Conservation (phyloP, 305 asterid species). For the Fraxinus latifolia region DNA sequence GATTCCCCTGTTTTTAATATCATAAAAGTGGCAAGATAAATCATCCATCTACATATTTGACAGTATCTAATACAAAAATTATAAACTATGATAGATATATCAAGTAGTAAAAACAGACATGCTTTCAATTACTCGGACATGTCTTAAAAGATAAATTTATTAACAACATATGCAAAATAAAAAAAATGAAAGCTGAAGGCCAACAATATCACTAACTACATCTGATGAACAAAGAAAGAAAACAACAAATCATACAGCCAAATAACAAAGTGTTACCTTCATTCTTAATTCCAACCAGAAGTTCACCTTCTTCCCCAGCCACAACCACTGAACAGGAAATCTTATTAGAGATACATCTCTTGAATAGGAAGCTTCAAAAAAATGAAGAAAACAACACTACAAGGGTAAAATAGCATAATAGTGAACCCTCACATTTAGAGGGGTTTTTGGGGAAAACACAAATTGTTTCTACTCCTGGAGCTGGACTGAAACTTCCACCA, state of each 20-base stretch:
- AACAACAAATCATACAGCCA: conserved; percentile 5
- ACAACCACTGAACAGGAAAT: conserved; percentile 49
- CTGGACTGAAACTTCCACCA: conserved; percentile 64
- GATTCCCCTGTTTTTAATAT: conserved; percentile 58
- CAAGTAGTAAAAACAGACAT: not conserved
- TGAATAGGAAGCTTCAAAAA: not conserved
- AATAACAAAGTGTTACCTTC: conserved; percentile 53
- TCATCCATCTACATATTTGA: conserved; percentile 15
- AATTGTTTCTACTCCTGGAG: conserved; percentile 78
- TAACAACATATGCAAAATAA: not conserved
- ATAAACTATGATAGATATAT: not conserved
- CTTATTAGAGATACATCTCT: conserved; percentile 16
- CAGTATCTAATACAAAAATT: not conserved
- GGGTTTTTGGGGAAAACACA: conserved; percentile 93
- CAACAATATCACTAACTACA: conserved; percentile 9
- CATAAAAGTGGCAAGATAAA: conserved; percentile 15
- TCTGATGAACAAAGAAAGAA: not conserved
- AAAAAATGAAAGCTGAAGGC: not conserved
- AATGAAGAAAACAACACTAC: conserved; percentile 9
- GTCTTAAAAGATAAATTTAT: not conserved
- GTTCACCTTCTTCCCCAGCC: conserved; percentile 91
- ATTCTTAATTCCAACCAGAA: conserved; percentile 82
- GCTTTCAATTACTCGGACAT: not conserved
- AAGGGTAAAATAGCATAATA: conserved; percentile 3
- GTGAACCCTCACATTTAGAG: conserved; percentile 49